These are phyloP conservation scores for Hansfordia pulvinata DNA, from an alignment of 2,329 filamentous ascomycete genomes.

Conservation along the genomic window DNA sequence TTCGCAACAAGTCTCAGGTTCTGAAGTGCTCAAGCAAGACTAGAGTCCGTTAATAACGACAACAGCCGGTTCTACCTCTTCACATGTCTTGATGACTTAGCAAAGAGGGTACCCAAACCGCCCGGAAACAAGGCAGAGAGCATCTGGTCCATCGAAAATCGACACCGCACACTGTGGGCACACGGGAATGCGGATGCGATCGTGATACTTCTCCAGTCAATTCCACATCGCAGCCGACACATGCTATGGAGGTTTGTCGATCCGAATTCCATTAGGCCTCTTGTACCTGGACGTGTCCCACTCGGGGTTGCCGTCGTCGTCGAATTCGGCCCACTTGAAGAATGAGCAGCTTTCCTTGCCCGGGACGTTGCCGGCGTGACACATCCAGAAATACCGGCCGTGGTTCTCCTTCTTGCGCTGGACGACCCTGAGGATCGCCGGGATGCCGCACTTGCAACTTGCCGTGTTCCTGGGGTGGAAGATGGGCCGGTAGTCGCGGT, in stretches of 20 bases:
- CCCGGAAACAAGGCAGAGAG: too few relatives aligned
- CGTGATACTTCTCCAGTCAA: slow-evolving; percentile 4
- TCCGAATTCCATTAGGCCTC: slow-evolving; percentile 4
- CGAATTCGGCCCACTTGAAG: slow-evolving; percentile 79
- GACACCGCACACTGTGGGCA: too few relatives aligned
- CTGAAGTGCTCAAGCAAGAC: too few relatives aligned
- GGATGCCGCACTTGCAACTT: slow-evolving; percentile 59
- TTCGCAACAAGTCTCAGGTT: too few relatives aligned
- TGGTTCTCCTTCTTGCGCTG: slow-evolving; percentile 64
- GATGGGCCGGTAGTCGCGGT: slow-evolving; percentile 67
- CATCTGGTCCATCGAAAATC: too few relatives aligned
- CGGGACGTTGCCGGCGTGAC: slow-evolving; percentile 60
- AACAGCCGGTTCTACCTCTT: too few relatives aligned
- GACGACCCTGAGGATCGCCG: slow-evolving; percentile 60
- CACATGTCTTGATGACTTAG: too few relatives aligned
- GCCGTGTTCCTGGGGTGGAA: slow-evolving; percentile 71
- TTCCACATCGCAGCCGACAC: slow-evolving; percentile 8
- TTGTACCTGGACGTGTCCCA: slow-evolving; percentile 29
- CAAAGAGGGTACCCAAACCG: too few relatives aligned
- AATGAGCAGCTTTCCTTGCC: slow-evolving; percentile 58
- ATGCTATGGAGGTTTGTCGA: too few relatives aligned
- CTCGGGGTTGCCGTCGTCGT: slow-evolving; percentile 70
- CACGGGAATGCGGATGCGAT: too few relatives aligned
- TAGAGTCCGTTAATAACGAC: too few relatives aligned
- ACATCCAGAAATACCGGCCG: slow-evolving; percentile 90